These are phyloP conservation scores for Russula sp. DNA, from an alignment of 768 basidiomycete genomes.

Conservation along the genomic window DNA sequence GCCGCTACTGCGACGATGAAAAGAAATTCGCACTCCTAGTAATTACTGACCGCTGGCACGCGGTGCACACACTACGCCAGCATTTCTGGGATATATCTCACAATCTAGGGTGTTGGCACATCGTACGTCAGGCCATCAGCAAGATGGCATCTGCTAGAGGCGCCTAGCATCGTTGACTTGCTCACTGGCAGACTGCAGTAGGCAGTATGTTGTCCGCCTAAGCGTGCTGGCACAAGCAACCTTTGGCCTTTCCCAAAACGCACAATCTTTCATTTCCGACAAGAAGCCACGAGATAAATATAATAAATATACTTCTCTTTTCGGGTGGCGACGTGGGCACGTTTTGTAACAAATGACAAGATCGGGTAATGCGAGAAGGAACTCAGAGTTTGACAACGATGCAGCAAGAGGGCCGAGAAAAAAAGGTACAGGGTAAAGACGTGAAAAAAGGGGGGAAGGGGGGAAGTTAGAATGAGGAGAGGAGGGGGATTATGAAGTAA, in stretches of 20 bases:
- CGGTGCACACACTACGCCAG: no score
- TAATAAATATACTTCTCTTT: neutral
- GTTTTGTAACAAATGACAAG: neutral
- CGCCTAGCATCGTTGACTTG: no score
- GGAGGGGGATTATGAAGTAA: neutral
- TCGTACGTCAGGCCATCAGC: no score
- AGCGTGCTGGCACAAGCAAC: no score
- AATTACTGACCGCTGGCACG: no score
- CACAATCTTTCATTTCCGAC: neutral
- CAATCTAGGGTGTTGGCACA: no score
- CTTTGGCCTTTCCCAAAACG: no score
- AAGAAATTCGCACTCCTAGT: no score
- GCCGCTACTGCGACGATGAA: no score
- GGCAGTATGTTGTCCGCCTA: neutral
- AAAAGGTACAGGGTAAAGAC: neutral
- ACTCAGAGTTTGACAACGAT: neutral
- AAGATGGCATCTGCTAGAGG: no score
- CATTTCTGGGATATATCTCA: no score
- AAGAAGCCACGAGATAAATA: neutral
- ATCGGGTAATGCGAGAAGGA: neutral
- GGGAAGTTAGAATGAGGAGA: neutral
- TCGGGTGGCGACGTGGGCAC: neutral
- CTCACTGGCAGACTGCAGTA: no score
- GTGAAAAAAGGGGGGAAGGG: neutral
- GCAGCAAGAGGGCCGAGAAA: neutral